phyloP scores from a whole-genome alignment of 208 protist genomes.

The Crithidia expoeki region DNA sequence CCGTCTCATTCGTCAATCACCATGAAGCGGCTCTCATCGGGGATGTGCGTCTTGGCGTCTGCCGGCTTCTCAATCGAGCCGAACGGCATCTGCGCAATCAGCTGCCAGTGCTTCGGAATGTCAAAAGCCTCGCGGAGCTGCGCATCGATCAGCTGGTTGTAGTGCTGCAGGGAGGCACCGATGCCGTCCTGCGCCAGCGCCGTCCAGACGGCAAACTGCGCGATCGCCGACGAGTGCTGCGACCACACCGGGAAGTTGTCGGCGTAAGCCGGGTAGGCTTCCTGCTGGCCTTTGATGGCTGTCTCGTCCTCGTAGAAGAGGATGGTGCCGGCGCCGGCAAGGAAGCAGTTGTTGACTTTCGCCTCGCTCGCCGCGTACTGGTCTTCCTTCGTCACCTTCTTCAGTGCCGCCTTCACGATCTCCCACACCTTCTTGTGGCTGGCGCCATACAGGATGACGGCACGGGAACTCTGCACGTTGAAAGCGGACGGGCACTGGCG shows the following conservation, averaged over 20 bases:
- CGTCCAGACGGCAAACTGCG: conserved; percentile 62
- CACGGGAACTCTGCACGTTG: conserved; percentile 61
- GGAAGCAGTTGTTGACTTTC: conserved; percentile 56
- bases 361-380: conserved; percentile 33
- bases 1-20: conserved; percentile 31
- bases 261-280: conserved; percentile 49
- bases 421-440: conserved; percentile 63
- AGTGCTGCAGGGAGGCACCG: conserved; percentile 61
- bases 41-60: conserved; percentile 41
- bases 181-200: conserved; percentile 48
- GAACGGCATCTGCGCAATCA: conserved; percentile 70
- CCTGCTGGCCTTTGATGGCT: conserved; percentile 42
- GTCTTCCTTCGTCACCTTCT: conserved; percentile 35
- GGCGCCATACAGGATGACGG: conserved; percentile 56
- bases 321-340: conserved; percentile 54
- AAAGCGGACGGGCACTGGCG: conserved; percentile 55
- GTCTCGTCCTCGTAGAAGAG: conserved; percentile 62
- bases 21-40: conserved; percentile 46
- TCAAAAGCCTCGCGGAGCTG: conserved; percentile 37
- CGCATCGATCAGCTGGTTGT: conserved; percentile 49
- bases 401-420: conserved; percentile 45
- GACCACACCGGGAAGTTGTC: conserved; percentile 49
- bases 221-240: conserved; percentile 53
- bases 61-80: conserved; percentile 47
- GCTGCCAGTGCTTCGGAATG: conserved; percentile 47